Evolutionary conservation across 23 red algal species (phyloP).

Genomic region (Gracilaria vermiculophylla): DNA sequence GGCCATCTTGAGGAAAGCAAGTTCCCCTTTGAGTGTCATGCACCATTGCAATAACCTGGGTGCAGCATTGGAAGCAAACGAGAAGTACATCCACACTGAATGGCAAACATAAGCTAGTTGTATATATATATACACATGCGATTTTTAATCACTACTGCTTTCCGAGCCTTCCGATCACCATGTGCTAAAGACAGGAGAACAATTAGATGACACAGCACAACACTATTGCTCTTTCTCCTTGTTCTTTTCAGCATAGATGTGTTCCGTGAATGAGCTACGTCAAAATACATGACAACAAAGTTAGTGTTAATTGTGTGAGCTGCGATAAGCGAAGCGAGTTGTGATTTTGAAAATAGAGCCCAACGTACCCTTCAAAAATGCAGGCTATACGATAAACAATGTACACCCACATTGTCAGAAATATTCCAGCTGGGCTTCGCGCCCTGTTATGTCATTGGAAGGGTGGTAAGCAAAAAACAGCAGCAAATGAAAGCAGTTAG

Average conservation of each 20-base stretch:
- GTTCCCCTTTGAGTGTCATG: too few relatives aligned
- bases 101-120: too few relatives aligned
- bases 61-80: too few relatives aligned
- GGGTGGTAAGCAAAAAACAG: neutral
- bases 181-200: too few relatives aligned
- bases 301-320: too few relatives aligned
- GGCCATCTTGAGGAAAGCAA: too few relatives aligned
- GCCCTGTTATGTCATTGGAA: slow-evolving; percentile 34
- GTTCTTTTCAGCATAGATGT: slow-evolving; percentile 35
- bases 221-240: slow-evolving; percentile 1
- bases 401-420: slow-evolving; percentile 80
- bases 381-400: slow-evolving; percentile 78
- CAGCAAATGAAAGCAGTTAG: neutral
- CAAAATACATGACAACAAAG: neutral
- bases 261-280: slow-evolving; percentile 27
- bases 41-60: too few relatives aligned
- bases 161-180: too few relatives aligned
- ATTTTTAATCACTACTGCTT: too few relatives aligned
- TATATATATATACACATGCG: too few relatives aligned
- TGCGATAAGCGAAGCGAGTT: neutral
- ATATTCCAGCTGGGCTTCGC: slow-evolving; percentile 63
- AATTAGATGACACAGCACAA: neutral
- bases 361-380: slow-evolving; percentile 84
- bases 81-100: too few relatives aligned
- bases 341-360: neutral